Evolutionary conservation across 352 stramenopile genomes (phyloP).

Genomic region (Phytopythium mirpurense): DNA sequence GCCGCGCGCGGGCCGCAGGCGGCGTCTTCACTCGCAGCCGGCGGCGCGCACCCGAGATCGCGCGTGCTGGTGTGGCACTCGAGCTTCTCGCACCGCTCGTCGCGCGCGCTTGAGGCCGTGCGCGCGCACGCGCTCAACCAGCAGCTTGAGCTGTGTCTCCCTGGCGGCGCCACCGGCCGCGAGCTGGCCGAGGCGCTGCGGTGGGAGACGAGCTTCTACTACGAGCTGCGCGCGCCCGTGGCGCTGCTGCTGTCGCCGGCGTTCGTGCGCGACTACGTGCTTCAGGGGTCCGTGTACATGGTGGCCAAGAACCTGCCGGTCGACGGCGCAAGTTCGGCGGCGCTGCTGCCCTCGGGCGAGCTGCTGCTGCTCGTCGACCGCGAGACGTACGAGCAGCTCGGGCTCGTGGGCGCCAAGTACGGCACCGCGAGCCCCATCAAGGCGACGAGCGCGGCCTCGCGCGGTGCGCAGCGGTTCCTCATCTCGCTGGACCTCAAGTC

Average conservation of each 20-base stretch:
- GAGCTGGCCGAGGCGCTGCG: slow-evolving; percentile 42
- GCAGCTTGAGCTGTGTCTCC: slow-evolving; percentile 68
- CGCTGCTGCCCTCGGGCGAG: slow-evolving; percentile 60
- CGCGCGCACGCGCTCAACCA: slow-evolving; percentile 50
- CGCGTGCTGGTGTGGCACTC: slow-evolving; percentile 69
- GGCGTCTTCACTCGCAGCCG: slow-evolving; percentile 11
- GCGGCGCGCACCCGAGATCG: slow-evolving; percentile 19
- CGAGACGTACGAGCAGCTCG: slow-evolving; percentile 66
- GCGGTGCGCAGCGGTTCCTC: slow-evolving; percentile 47
- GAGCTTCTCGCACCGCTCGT: slow-evolving; percentile 29
- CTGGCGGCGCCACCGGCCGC: slow-evolving; percentile 20
- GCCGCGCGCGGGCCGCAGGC: slow-evolving; percentile 4
- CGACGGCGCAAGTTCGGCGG: slow-evolving; percentile 51
- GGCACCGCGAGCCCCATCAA: slow-evolving; percentile 23
- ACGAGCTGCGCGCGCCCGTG: slow-evolving; percentile 53
- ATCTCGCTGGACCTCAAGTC: slow-evolving; percentile 57
- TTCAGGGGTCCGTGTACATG: slow-evolving; percentile 49
- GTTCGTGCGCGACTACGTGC: slow-evolving; percentile 63
- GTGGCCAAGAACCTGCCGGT: slow-evolving; percentile 69
- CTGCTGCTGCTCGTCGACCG: slow-evolving; percentile 63
- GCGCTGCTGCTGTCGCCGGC: slow-evolving; percentile 45
- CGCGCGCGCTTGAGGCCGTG: slow-evolving; percentile 41
- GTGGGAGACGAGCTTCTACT: slow-evolving; percentile 83
- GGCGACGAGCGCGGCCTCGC: neutral
- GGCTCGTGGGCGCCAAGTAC: slow-evolving; percentile 63